Evolutionary conservation across 345 rosid genomes (phyloP).

Genomic region (sweet orange (Citrus sinensis)): DVS_A1.0 CM039165.1:19753001-19753500

Average conservation of each 20-base stretch:
- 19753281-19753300: slow-evolving; percentile 31
- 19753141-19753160: neutral
- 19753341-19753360: slow-evolving; percentile 17
- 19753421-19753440: slow-evolving; percentile 31
- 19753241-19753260: slow-evolving; percentile 20
- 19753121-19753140: neutral
- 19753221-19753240: neutral
- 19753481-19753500: slow-evolving; percentile 39
- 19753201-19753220: slow-evolving; percentile 4
- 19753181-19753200: neutral
- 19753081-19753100: too few species aligned
- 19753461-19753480: slow-evolving; percentile 61
- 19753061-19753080: too few species aligned
- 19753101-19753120: neutral
- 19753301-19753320: slow-evolving; percentile 29
- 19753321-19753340: slow-evolving; percentile 7
- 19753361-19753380: slow-evolving; percentile 39
- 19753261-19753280: neutral
- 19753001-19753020: neutral
- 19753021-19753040: neutral
- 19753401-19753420: slow-evolving; percentile 32
- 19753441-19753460: slow-evolving; percentile 36
- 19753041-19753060: neutral
- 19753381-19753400: slow-evolving; percentile 32
- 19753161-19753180: neutral